These are phyloP conservation scores for Narthecium ossifragum DNA, from an alignment of 106 monocot species.

Conservation along the genomic window DNA sequence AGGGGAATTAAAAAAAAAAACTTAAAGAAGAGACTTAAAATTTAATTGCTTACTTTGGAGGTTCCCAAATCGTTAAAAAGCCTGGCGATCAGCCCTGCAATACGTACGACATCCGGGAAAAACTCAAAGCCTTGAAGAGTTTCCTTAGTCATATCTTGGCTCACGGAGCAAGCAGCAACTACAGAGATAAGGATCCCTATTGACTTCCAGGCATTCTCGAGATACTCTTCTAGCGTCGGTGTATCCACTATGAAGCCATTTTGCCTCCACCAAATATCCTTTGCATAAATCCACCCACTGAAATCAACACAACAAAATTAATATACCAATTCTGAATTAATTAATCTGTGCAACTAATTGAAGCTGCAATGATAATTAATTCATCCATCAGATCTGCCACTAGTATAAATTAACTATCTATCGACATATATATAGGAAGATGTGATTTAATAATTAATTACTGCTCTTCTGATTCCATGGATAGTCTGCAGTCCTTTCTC, in stretches of 20 bases:
- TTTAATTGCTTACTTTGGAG: constrained; percentile 3
- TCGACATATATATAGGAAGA: neutral
- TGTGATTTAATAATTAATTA: neutral
- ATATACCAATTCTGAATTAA: neutral
- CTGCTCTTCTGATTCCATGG: constrained; percentile 3
- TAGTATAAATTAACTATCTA: neutral
- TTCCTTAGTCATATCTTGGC: constrained; percentile 1
- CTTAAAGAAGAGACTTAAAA: neutral
- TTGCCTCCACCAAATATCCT: constrained; percentile 25
- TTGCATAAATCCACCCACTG: constrained; percentile 25
- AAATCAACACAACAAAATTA: neutral
- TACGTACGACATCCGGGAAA: neutral
- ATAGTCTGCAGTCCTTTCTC: constrained; percentile 2
- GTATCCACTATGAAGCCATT: constrained; percentile 14
- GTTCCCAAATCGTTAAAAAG: constrained; percentile 28
- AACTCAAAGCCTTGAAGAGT: neutral
- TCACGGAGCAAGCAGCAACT: neutral
- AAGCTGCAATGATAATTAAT: neutral
- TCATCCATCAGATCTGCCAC: neutral
- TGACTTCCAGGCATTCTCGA: constrained; percentile 18
- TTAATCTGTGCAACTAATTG: neutral
- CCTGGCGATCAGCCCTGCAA: constrained; percentile 6
- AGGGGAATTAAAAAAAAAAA: neutral
- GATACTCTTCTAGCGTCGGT: constrained; percentile 20
- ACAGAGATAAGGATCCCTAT: neutral